phyloP scores from a whole-genome alignment of 2,329 filamentous ascomycete species.

The Mariannaea elegans region DNA sequence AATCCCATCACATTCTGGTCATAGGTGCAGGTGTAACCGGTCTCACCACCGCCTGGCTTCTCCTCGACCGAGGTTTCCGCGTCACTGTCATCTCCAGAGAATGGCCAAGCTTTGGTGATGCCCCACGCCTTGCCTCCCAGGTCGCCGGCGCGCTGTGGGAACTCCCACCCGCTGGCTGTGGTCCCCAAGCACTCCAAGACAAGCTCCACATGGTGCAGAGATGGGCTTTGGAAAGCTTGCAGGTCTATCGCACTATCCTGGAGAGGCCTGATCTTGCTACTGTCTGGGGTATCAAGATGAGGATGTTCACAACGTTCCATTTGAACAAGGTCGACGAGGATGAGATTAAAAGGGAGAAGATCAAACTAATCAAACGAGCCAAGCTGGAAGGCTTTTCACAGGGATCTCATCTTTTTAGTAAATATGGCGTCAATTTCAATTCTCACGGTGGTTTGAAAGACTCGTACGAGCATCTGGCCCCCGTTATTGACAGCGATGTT shows the following conservation, averaged over 20 bases:
- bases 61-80: conserved; percentile 6
- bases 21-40: conserved; percentile 7
- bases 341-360: not conserved
- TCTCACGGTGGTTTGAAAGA: conserved; percentile 2
- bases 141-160: conserved; percentile 15
- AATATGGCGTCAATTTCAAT: conserved; percentile 1
- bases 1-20: not conserved
- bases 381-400: not conserved
- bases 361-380: not conserved
- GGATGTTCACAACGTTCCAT: not conserved
- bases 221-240: conserved; percentile 8
- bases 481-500: conserved; percentile 11
- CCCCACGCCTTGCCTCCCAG: conserved; percentile 3
- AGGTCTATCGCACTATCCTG: not conserved
- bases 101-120: not conserved
- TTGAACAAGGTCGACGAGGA: conserved; percentile 7
- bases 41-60: conserved; percentile 9
- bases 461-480: conserved; percentile 8
- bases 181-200: not conserved
- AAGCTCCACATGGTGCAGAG: not conserved
- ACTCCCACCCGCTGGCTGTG: conserved; percentile 8
- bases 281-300: not conserved
- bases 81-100: conserved; percentile 8
- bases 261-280: not conserved
- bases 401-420: not conserved